Evolutionary conservation across 1,284 basidiomycete genomes (phyloP), one percentile per base, ranked within the genome.

Genomic region (Mycena sp.): DNA sequence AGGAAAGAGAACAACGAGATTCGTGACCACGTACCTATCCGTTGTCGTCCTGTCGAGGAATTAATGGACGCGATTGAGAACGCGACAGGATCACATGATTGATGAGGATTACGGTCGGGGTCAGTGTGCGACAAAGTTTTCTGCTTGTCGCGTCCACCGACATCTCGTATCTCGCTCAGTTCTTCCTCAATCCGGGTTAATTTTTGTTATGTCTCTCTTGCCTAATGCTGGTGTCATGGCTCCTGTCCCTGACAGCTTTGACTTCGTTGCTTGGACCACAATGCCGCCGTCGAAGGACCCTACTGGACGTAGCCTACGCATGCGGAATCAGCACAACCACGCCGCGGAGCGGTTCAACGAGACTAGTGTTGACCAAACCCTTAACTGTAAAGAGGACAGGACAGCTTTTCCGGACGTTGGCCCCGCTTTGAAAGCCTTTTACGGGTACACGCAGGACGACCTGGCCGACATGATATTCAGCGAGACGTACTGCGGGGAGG

Each of bases 241-340:
- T 17, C 56, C 46, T 25, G 30, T 58, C 30, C 56, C 56, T n/a
- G 56, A 58, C 46, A 35, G 26, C 19, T 26, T 58, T 58, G 37
- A 58, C 28, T 58, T 57, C 28, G 37, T 29, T 10, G 45, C 5
- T 10, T 32, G 51, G 51, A 25, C 30, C 19, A 43, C 11, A 17
- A 14, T 6, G n/a, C 38, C n/a, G 9, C 6, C 35, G 19, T 19
- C 55, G 6, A 30, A 23, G 19, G 55, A 57, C 17, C 55, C 45
- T 9, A 41, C 55, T 29, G 44, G 45, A 1, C 35, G 55, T 1
- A 48, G 7, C 7, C 19, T 57, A 2, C 35, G 37, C 10, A 40
- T 57, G 2, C 45, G 55, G 26, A 57, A 57, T 17, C n/a, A 6
- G 19, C 55, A 57, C 45, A 57, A 57, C 28, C 6, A 40, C 11